Percentiles rank a stretch among this genome's conserved stretches.
Conservation (phyloP, 176 grass and related monocot species). For the Zea luxurians region DNA sequence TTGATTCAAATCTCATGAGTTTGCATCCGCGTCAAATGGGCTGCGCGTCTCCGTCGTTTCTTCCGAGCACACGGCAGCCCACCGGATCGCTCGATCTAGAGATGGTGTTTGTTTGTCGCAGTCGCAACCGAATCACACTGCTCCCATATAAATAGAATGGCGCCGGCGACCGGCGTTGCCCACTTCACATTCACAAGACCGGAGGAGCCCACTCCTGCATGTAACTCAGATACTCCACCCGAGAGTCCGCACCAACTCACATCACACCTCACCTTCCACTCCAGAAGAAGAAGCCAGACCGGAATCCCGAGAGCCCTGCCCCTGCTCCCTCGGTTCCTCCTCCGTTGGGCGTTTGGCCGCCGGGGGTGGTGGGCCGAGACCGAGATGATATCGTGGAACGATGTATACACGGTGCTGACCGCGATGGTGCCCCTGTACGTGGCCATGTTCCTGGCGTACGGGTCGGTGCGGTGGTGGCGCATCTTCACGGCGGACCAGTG, state of each 20-base stretch:
- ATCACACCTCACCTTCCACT: background rate
- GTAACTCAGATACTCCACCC: constrained; percentile 5
- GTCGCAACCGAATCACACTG: background rate
- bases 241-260: background rate
- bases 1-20: background rate
- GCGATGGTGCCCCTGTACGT: constrained; percentile 90
- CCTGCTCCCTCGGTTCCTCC: background rate
- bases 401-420: constrained; percentile 67
- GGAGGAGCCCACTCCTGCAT: constrained; percentile 28
- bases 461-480: constrained; percentile 96
- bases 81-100: background rate
- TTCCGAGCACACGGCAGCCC: background rate
- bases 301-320: background rate
- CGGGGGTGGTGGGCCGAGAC: background rate
- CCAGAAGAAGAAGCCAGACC: background rate
- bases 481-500: constrained; percentile 95
- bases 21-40: background rate
- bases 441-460: constrained; percentile 92
- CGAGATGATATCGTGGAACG: constrained; percentile 61
- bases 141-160: constrained; percentile 40
- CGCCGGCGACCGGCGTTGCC: background rate
- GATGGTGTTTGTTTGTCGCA: background rate
- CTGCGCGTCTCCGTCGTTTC: background rate
- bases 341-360: background rate
- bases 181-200: constrained; percentile 2